Evolutionary conservation across 1,284 basidiomycete species (phyloP).

Genomic region (Ustilago xerochloae): DNA sequence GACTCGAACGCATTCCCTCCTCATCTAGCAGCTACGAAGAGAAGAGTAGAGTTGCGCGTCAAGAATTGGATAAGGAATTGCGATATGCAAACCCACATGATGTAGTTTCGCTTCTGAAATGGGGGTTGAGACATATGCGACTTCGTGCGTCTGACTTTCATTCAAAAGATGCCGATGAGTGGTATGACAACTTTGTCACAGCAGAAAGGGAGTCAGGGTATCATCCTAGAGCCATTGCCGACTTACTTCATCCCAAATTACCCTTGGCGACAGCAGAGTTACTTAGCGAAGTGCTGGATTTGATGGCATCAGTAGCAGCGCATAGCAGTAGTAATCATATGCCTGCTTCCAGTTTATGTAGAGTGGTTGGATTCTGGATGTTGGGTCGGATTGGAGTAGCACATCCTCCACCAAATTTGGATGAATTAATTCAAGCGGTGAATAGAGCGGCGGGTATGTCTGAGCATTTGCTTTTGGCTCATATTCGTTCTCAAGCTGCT

Average conservation of each 20-base stretch:
- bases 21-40: background rate
- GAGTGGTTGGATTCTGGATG: conserved; percentile 54
- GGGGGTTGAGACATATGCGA: conserved; percentile 53
- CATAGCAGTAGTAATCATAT: conserved; percentile 56
- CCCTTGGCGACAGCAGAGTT: conserved; percentile 42
- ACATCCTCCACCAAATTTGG: conserved; percentile 45
- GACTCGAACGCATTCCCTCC: conserved; percentile 8
- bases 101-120: conserved; percentile 53
- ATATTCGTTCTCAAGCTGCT: conserved; percentile 48
- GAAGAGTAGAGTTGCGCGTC: conserved; percentile 13
- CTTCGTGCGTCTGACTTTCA: conserved; percentile 43
- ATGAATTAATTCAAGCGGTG: conserved; percentile 19
- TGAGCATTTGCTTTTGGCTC: conserved; percentile 58
- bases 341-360: conserved; percentile 47
- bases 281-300: conserved; percentile 45
- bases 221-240: conserved; percentile 39
- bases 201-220: conserved; percentile 41
- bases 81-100: conserved; percentile 52
- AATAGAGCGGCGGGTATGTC: conserved; percentile 21
- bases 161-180: conserved; percentile 25
- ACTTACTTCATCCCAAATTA: conserved; percentile 41
- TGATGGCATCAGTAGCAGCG: conserved; percentile 53
- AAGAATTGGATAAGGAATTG: conserved; percentile 47
- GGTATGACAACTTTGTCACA: conserved; percentile 53
- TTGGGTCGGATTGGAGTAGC: conserved; percentile 51